Evolutionary conservation across 2,329 filamentous ascomycete species (phyloP), one percentile per base, ranked within the genome.

Genomic region (Herpotrichia juniperi): DNA sequence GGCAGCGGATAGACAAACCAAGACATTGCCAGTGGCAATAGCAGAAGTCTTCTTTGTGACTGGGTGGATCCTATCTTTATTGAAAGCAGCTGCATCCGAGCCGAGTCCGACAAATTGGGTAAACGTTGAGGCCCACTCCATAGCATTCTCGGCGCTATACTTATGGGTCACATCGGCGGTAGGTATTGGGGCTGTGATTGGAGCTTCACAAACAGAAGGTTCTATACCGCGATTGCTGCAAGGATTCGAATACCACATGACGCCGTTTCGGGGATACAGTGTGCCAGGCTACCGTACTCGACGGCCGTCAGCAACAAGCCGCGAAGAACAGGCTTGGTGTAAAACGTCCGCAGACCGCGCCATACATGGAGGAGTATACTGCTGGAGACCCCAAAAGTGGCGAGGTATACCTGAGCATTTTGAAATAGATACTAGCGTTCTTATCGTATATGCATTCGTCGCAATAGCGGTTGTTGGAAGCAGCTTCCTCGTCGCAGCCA

Each of bases 81-180:
- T 59, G 7, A 63, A 58, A 32, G 58, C 58, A 48, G 54, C 54
- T 28, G 42, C 58, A 14, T 53, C 58, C 4, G 58, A 63, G 22
- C 58, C 56, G 4, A 57, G 34, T 32, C 46, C 54, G 16, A 50
- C 34, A 2, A 63, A 63, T 31, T 63, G 60, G 60, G 54, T 57
- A 10, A 59, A 61, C 24, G 51, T 61, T 2, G 58, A 61, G 35
- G 53, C 53, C 1, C 58, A 63, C 16, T 57, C 51, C 14, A 46
- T 63, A 10, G 56, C 58, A 5, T 56, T 61, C 28, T 58, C 54
- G 42, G 56, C 52, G n/a, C 28, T 61, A n/a, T 63, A 58, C 24
- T 48, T 63, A 2, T 63, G 58, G 58, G 52, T 63, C 8, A 61
- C 60, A 1, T 58, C 56, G 2, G 48, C 54, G 2, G 56, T 63